phyloP scores from a whole-genome alignment of 208 protist species.

The Trypanosoma conorhini region DNA sequence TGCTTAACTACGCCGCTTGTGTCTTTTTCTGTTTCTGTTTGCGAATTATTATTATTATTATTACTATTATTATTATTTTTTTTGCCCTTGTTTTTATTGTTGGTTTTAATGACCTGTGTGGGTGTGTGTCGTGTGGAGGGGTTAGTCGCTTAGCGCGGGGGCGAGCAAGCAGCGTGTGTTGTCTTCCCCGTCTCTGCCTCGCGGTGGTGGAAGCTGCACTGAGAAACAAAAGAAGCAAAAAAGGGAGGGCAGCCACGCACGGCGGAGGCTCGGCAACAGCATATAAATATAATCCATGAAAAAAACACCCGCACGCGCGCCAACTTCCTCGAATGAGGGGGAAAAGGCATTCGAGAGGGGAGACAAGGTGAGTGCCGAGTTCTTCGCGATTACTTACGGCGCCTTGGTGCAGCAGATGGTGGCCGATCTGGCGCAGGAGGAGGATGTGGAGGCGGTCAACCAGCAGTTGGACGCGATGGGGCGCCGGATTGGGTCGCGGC shows the following conservation, averaged over 20 bases:
- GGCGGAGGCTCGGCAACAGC: background rate
- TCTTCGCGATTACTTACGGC: slow-evolving; percentile 98
- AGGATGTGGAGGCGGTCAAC: slow-evolving; percentile 95
- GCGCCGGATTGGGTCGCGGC: slow-evolving; percentile 95
- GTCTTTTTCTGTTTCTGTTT: background rate
- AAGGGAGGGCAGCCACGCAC: background rate
- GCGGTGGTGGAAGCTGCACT: background rate
- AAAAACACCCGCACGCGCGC: background rate
- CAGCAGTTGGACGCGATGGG: slow-evolving; percentile 96
- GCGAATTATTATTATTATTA: background rate
- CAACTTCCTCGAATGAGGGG: slow-evolving; percentile 48
- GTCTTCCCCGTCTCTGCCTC: background rate
- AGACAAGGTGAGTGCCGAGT: slow-evolving; percentile 93
- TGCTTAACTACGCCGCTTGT: background rate
- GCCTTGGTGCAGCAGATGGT: slow-evolving; percentile 96
- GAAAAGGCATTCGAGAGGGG: slow-evolving; percentile 66
- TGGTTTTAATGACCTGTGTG: background rate
- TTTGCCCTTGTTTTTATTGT: too few species aligned
- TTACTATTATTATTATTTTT: background rate
- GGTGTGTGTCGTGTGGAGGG: background rate
- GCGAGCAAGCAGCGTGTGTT: too few species aligned
- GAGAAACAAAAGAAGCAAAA: background rate
- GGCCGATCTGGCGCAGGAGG: slow-evolving; percentile 89
- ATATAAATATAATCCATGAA: background rate
- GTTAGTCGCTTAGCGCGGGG: too few species aligned